Evolutionary conservation across 306 rosid genomes (phyloP).

Genomic region (Carpinus fangiana): DNA sequence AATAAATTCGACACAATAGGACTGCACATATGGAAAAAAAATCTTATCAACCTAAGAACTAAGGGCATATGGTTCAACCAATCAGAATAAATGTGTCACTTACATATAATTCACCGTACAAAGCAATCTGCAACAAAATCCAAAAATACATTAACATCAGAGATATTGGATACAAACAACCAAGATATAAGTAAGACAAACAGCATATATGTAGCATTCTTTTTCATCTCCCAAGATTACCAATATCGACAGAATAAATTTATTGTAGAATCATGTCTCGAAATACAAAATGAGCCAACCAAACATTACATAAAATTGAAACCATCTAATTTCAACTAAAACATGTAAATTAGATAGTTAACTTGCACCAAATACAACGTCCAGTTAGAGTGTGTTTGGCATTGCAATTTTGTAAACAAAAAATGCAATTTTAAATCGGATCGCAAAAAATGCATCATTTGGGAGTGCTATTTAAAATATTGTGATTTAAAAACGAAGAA

Average conservation of each 20-base stretch:
- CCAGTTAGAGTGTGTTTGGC: background rate
- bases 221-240: too few species aligned
- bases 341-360: background rate
- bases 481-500: too few species aligned
- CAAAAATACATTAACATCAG: constrained; percentile 32
- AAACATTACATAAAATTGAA: constrained; percentile 10
- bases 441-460: too few species aligned
- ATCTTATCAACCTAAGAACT: constrained; percentile 3
- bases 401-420: too few species aligned
- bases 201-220: background rate
- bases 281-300: background rate
- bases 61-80: background rate
- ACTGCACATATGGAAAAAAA: constrained; percentile 40
- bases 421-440: too few species aligned
- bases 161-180: constrained; percentile 5
- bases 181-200: background rate
- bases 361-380: background rate
- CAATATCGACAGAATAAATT: too few species aligned
- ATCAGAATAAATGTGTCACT: constrained; percentile 37
- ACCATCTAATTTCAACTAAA: constrained; percentile 11
- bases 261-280: background rate
- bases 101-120: constrained; percentile 77
- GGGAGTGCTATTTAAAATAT: too few species aligned
- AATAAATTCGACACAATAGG: constrained; percentile 77
- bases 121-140: constrained; percentile 58